These are phyloP conservation scores for Colletotrichum costaricense DNA, from an alignment of 2,329 filamentous ascomycete species.

Conservation along the genomic window DNA sequence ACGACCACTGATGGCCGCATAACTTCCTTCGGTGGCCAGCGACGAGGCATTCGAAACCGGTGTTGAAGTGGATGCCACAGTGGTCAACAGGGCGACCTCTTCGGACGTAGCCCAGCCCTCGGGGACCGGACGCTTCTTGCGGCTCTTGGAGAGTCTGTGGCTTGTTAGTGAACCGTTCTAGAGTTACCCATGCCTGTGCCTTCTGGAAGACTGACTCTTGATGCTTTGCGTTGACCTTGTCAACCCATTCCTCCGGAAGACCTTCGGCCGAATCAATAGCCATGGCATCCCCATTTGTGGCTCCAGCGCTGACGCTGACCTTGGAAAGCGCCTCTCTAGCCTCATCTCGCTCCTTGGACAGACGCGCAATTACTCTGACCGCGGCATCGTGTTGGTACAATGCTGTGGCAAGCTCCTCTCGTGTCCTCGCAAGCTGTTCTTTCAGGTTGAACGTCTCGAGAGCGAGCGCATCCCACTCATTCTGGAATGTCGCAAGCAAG, in stretches of 20 bases:
- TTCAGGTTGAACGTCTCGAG: conserved; percentile 92
- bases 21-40: conserved; percentile 65
- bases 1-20: conserved; percentile 80
- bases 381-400: conserved; percentile 98
- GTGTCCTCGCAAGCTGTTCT: conserved; percentile 88
- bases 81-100: conserved; percentile 66
- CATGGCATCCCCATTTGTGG: conserved; percentile 84
- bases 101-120: conserved; percentile 86
- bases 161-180: conserved; percentile 19
- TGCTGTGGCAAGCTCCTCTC: conserved; percentile 92
- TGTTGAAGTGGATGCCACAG: conserved; percentile 57
- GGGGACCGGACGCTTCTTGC: conserved; percentile 89
- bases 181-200: background rate
- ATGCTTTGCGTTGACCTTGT: conserved; percentile 83
- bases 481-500: conserved; percentile 93
- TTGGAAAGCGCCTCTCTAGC: conserved; percentile 89
- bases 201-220: conserved; percentile 69
- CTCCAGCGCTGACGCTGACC: conserved; percentile 75
- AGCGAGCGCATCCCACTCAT: conserved; percentile 96
- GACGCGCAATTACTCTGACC: conserved; percentile 90
- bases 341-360: conserved; percentile 93
- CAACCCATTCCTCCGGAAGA: conserved; percentile 77
- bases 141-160: conserved; percentile 82
- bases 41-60: conserved; percentile 62
- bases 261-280: conserved; percentile 83